Base-by-base conservation (phyloP, 2,329 filamentous ascomycete genomes). In the Aspergillus piperis region DNA sequence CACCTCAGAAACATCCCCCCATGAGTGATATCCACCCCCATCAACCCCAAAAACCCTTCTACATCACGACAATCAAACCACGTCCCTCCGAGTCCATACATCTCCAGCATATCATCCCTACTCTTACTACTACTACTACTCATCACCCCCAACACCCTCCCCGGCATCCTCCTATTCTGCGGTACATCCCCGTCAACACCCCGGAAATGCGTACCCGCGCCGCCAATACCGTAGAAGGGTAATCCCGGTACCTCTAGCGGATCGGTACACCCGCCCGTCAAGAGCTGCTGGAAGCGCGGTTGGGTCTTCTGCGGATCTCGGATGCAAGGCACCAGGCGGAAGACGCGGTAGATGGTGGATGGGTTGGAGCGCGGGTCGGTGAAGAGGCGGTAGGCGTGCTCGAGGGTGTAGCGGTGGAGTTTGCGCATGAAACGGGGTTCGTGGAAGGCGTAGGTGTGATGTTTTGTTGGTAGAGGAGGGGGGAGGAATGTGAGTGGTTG, bases 291-390 rank as follows among this genome's bases (percentile, higher is more conserved):
- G 58, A 84, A 78, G 2, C 73, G 72, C 7, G 69, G 67, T 19
- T 78, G 64, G 21, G 82, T 71, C 47, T 77, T 70, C 0, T 79
- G 73, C 15, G 72, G 66, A 23, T 73, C 75, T 21, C 73, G 82
- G 62, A 88, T 88, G 25, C 87, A 81, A 17, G 89, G 77, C n/a
- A 86, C 87, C 59, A 92, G 89, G 38, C 86, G 88, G 71, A 92
- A 93, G 1, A 87, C 81, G 36, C 82, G 81, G n/a, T 79, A 76
- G 58, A 87, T 79, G 1, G 74, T 73, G 2, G 78, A 71, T 2
- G 81, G 80, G 0, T 83, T 80, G 51, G 84, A 81, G 64, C 81
- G 50, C 55, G 72, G 59, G 47, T 73, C 66, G 7, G 71, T 77
- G 2, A 90, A 79, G 1, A 93, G 75, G 2, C 79, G 76, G 59